Percentiles rank a stretch among this genome's conserved stretches.
These are phyloP conservation scores for Cyclotella baltica DNA, from an alignment of 108 stramenopile species.

Conservation along the genomic window DNA sequence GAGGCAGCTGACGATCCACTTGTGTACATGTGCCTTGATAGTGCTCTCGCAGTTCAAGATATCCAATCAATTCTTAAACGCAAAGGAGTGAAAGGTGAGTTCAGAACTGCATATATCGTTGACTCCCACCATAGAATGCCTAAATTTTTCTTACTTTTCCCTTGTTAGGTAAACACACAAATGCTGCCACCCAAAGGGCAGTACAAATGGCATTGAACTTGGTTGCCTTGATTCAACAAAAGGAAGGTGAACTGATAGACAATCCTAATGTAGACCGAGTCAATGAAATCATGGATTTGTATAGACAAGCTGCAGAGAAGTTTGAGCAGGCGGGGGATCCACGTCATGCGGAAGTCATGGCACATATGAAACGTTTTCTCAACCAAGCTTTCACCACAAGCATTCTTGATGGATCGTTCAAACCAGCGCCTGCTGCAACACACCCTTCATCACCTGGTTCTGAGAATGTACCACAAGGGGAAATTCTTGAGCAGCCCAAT, in stretches of 20 bases:
- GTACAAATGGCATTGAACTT: conserved; percentile 84
- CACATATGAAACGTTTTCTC: conserved; percentile 88
- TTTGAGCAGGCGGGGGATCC: conserved; percentile 89
- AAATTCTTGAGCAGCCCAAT: conserved; percentile 65
- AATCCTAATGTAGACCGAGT: conserved; percentile 80
- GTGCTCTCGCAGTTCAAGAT: conserved; percentile 84
- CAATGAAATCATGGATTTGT: conserved; percentile 93
- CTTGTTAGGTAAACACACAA: conserved; percentile 79
- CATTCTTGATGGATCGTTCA: conserved; percentile 84
- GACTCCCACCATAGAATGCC: no score
- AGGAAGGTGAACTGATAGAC: conserved; percentile 80
- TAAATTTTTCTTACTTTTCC: no score
- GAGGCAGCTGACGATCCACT: conserved; percentile 85
- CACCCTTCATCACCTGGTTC: conserved; percentile 8
- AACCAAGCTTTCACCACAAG: conserved; percentile 78
- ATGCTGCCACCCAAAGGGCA: conserved; percentile 79
- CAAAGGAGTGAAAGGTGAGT: conserved; percentile 82
- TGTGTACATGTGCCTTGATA: conserved; percentile 91
- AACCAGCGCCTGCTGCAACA: conserved; percentile 30
- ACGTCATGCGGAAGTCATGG: conserved; percentile 86
- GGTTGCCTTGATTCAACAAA: conserved; percentile 88
- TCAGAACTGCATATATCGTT: no score
- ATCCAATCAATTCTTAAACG: conserved; percentile 87
- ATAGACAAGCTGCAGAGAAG: conserved; percentile 89
- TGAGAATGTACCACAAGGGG: conserved; percentile 65